Evolutionary conservation across 768 basidiomycete genomes (phyloP), one percentile per base, ranked within the genome.

Genomic region (Tulasnella calospora): DNA sequence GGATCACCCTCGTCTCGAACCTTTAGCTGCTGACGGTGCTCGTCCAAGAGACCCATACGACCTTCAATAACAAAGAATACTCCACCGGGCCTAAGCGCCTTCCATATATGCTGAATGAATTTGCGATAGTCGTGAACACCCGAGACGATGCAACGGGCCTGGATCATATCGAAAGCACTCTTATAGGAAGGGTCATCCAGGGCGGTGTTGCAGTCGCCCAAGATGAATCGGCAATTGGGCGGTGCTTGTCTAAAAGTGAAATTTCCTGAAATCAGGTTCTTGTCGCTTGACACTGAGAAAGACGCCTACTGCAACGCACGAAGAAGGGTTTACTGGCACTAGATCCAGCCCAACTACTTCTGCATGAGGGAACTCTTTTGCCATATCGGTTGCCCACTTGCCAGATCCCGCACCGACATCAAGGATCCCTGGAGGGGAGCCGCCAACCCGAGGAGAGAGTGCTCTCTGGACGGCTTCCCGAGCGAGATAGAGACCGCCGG

Each of bases 381-480:
- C 75, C 75, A 76, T 76, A 23, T 76, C 75, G 2, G 69, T 27
- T 6, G 55, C 75, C 77, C 77, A 78, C 27, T 27, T 40, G 38
- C 77, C 77, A 3, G 77, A 78, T 0, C 77, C 77, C 17, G 77
- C 47, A 12, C 77, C 77, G 47, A 78, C 51, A 33, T 78, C 77
- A 2, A 78, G 38, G 21, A 78, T 70, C 23, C 67, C 40, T 27
- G 77, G 77, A 10, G 17, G n/a, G 0, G 70, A 23, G 9, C 44
- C 41, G 30, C 44, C 69, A 6, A 3, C 1, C 21, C 55, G 38
- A 4, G 77, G 70, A n/a, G 70, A 27, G 5, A 78, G 70, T n/a
- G 19, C 70, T 21, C 33, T 70, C 41, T 57, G 69, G 5, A 78
- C 69, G 27, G 38, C 71, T 13, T 72, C 70, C 13, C 23, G 69